phyloP scores from a whole-genome alignment of 1,139 yeast species.

The Blastobotrys raffinosifermentans region DNA sequence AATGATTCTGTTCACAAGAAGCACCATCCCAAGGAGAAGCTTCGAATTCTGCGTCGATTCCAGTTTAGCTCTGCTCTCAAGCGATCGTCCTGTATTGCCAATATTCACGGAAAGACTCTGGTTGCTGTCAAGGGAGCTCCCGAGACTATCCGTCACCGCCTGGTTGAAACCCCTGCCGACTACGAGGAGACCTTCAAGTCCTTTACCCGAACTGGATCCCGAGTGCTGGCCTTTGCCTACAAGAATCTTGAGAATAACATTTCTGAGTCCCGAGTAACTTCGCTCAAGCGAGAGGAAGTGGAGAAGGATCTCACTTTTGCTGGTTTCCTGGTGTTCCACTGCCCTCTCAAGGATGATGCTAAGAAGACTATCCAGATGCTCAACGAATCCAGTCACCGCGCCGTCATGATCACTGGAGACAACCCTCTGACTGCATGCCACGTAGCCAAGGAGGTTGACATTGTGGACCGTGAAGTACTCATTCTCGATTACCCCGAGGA shows the following conservation, averaged over 20 bases:
- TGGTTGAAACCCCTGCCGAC: constrained; percentile 61
- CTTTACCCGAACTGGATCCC: constrained; percentile 91
- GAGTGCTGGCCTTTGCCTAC: constrained; percentile 92
- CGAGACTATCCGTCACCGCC: constrained; percentile 84
- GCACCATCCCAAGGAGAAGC: constrained; percentile 35
- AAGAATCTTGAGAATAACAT: constrained; percentile 57
- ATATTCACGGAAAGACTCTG: constrained; percentile 48
- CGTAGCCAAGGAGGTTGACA: constrained; percentile 89
- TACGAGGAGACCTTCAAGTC: constrained; percentile 86
- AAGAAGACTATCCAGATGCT: constrained; percentile 84
- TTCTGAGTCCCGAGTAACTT: constrained; percentile 46
- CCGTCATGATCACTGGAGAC: constrained; percentile 97
- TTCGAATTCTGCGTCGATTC: constrained; percentile 83
- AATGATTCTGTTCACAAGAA: constrained; percentile 44
- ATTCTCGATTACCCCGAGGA: constrained; percentile 85
- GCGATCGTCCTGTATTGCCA: constrained; percentile 89
- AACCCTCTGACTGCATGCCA: constrained; percentile 98
- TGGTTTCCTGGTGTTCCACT: constrained; percentile 94
- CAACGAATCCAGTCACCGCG: constrained; percentile 90
- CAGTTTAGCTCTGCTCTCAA: constrained; percentile 95
- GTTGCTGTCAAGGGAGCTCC: constrained; percentile 99
- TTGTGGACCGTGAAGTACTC: constrained; percentile 74
- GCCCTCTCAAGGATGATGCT: constrained; percentile 94
- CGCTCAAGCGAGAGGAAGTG: constrained; percentile 63
- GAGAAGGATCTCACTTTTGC: constrained; percentile 75